These are phyloP conservation scores for Neopestalotiopsis sp. DNA, from an alignment of 2,329 filamentous ascomycete species.

Conservation along the genomic window DNA sequence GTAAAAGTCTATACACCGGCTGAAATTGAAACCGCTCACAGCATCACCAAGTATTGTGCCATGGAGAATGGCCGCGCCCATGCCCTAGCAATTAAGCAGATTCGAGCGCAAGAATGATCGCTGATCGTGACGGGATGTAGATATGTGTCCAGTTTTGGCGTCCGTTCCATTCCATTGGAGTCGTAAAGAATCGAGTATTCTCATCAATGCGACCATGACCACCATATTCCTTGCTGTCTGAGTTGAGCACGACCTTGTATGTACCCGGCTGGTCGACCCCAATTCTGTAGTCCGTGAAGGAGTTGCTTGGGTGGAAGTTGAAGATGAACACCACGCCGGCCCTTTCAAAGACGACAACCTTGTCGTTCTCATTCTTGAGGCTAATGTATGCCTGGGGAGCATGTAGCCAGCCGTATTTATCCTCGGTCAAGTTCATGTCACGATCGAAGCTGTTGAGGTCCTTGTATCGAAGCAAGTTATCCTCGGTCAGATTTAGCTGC, in stretches of 20 bases:
- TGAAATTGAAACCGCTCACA: neutral
- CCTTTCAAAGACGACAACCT: conserved; percentile 94
- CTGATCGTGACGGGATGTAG: conserved; percentile 85
- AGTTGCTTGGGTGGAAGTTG: conserved; percentile 88
- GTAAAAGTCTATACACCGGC: neutral
- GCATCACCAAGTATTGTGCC: neutral
- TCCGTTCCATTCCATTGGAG: conserved; percentile 86
- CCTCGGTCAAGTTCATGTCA: conserved; percentile 86
- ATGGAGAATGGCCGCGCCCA: neutral
- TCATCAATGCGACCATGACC: conserved; percentile 80
- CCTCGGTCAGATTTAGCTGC: conserved; percentile 91
- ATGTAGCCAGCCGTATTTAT: conserved; percentile 90
- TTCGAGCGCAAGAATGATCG: conserved; percentile 56
- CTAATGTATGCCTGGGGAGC: conserved; percentile 88
- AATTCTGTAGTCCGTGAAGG: conserved; percentile 91
- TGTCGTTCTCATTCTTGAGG: conserved; percentile 91
- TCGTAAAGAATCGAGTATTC: conserved; percentile 89
- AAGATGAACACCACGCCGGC: conserved; percentile 91
- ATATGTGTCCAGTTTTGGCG: conserved; percentile 91
- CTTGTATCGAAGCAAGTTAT: conserved; percentile 82
- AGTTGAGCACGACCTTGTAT: conserved; percentile 85
- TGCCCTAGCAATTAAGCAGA: neutral
- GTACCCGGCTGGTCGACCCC: conserved; percentile 85
- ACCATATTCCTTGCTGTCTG: conserved; percentile 78
- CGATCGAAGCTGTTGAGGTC: conserved; percentile 94